Percentiles rank a stretch among this genome's conserved stretches.
phyloP scores from a whole-genome alignment of 1,284 basidiomycete genomes.

The Lentinula novae-zelandiae region DNA sequence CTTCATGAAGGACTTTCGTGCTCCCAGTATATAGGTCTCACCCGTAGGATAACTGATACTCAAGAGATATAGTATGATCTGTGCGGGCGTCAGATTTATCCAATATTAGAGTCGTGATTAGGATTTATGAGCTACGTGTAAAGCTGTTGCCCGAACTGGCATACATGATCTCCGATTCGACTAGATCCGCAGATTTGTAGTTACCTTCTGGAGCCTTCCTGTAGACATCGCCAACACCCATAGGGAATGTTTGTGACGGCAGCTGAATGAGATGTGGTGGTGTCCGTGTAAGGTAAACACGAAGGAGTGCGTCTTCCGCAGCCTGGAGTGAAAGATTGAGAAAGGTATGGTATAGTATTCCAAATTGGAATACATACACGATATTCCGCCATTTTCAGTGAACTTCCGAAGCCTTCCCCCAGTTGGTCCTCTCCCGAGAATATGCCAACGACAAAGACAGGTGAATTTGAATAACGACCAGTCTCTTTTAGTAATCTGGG shows the following conservation, averaged over 20 bases:
- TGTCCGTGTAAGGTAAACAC: constrained; percentile 75
- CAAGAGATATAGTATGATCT: no score
- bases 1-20: constrained; percentile 29
- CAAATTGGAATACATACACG: constrained; percentile 50
- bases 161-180: constrained; percentile 63
- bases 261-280: constrained; percentile 64
- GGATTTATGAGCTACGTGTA: constrained; percentile 7
- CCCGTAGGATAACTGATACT: background rate
- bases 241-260: constrained; percentile 67
- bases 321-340: constrained; percentile 43
- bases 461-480: constrained; percentile 84
- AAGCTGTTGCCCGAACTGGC: constrained; percentile 54
- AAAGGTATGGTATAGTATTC: background rate
- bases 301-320: constrained; percentile 79
- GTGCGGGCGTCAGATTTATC: background rate
- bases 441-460: constrained; percentile 91
- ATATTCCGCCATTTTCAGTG: constrained; percentile 93
- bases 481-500: constrained; percentile 86
- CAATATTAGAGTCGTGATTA: background rate
- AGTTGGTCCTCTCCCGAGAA: constrained; percentile 88
- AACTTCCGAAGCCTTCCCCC: constrained; percentile 93
- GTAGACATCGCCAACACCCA: constrained; percentile 47
- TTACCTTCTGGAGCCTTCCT: constrained; percentile 29
- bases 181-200: constrained; percentile 54
- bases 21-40: constrained; percentile 16